Percentiles rank a stretch among this genome's conserved stretches.
Conservation (phyloP, 2,329 filamentous ascomycete species). For the Talaromyces piceae region DNA sequence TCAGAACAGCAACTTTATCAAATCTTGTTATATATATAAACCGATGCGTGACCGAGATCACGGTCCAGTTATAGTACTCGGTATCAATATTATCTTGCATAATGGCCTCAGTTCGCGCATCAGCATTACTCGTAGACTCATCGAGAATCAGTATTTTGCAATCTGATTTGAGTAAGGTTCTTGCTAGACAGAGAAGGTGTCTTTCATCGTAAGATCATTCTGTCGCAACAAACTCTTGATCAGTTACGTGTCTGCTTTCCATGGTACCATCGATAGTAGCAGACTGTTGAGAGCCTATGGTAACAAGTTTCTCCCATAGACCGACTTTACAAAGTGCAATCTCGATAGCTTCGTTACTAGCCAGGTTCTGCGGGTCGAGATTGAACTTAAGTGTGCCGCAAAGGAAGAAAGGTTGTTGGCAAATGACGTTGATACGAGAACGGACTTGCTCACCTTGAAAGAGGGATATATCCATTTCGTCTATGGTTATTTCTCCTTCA, state of each 20-base stretch:
- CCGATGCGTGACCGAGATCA: slow-evolving; percentile 51
- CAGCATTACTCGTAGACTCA: slow-evolving; percentile 44
- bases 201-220: slow-evolving; percentile 9
- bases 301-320: too few species aligned
- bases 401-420: slow-evolving; percentile 39
- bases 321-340: slow-evolving; percentile 31
- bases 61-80: slow-evolving; percentile 46
- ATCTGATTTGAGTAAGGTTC: slow-evolving; percentile 47
- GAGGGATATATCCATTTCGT: slow-evolving; percentile 34
- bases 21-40: slow-evolving; percentile 38
- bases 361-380: slow-evolving; percentile 27
- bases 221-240: slow-evolving; percentile 26
- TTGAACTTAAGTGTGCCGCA: slow-evolving; percentile 33
- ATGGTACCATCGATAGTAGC: too few species aligned
- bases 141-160: slow-evolving; percentile 37
- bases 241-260: too few species aligned
- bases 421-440: slow-evolving; percentile 33
- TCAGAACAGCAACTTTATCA: slow-evolving; percentile 30
- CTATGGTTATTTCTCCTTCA: slow-evolving; percentile 34
- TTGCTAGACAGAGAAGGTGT: slow-evolving; percentile 17
- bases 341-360: slow-evolving; percentile 27
- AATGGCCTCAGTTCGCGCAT: slow-evolving; percentile 48
- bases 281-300: too few species aligned
- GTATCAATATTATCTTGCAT: slow-evolving; percentile 51
- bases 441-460: slow-evolving; percentile 34